phyloP scores from a whole-genome alignment of 176 grass and related monocot genomes.

The Oryza meridionalis region DNA sequence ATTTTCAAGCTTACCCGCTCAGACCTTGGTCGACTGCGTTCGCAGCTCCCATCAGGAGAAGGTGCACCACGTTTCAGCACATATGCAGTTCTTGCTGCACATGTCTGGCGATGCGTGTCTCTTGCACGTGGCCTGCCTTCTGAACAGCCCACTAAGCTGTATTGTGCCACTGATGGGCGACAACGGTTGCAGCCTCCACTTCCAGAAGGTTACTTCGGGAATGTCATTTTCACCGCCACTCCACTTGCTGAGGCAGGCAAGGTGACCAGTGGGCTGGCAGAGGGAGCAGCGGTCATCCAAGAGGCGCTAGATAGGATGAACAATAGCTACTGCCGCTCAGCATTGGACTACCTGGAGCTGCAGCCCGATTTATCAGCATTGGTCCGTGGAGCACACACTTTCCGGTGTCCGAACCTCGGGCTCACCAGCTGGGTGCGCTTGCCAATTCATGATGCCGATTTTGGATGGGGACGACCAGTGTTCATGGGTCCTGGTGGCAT shows the following conservation, averaged over 20 bases:
- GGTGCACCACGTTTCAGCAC: conserved; percentile 52
- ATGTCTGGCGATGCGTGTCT: conserved; percentile 84
- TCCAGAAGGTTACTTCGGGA: conserved; percentile 85
- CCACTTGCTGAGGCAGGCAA: conserved; percentile 65
- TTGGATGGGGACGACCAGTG: conserved; percentile 81
- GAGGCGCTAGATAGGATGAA: conserved; percentile 72
- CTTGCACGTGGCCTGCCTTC: conserved; percentile 63
- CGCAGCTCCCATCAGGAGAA: conserved; percentile 33
- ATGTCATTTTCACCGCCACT: conserved; percentile 89
- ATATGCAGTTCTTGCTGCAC: conserved; percentile 65
- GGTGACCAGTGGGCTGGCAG: conserved; percentile 42
- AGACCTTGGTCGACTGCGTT: conserved; percentile 50
- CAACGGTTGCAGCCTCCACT: conserved; percentile 69
- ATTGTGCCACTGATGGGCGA: conserved; percentile 72
- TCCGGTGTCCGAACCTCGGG: conserved; percentile 79
- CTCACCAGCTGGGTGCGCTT: conserved; percentile 92
- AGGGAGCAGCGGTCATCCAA: conserved; percentile 66
- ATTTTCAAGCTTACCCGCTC: conserved; percentile 73
- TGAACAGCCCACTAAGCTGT: conserved; percentile 82
- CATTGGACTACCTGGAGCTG: conserved; percentile 82
- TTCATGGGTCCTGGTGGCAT: conserved; percentile 94
- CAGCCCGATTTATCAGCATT: conserved; percentile 71
- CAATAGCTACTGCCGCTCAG: conserved; percentile 63
- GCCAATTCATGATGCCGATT: conserved; percentile 80
- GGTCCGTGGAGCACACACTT: conserved; percentile 82